Conservation (phyloP, 306 rosid species). For the Malus asiatica region DNA sequence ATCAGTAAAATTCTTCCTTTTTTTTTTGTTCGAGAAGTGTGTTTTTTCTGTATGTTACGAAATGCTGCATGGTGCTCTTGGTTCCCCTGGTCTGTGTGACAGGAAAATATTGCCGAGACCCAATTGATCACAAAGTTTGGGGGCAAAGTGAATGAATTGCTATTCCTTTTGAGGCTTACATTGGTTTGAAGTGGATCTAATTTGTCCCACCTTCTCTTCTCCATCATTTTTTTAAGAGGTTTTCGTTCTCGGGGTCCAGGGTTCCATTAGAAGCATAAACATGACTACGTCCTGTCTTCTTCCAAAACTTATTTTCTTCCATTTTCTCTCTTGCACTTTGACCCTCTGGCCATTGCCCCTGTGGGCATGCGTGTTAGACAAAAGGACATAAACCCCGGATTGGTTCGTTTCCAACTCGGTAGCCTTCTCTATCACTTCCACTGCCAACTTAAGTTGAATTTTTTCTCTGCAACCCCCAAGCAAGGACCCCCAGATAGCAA, state of each 20-base stretch:
- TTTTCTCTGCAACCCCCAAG: conserved; percentile 21
- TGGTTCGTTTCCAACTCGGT: conserved; percentile 7
- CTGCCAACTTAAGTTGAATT: conserved; percentile 11
- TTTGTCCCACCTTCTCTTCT: background rate
- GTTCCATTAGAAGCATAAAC: background rate
- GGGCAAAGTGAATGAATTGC: background rate
- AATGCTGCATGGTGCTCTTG: background rate
- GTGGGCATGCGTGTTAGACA: conserved; percentile 22
- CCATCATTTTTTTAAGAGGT: background rate
- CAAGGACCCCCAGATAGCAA: conserved; percentile 25
- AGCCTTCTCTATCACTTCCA: conserved; percentile 12
- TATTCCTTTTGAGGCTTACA: background rate
- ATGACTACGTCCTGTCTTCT: conserved; percentile 14
- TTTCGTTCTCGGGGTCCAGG: background rate
- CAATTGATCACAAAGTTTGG: background rate
- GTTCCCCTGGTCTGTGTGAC: background rate
- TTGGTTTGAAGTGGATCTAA: background rate
- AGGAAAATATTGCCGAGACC: background rate
- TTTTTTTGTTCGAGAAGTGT: background rate
- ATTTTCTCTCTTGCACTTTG: conserved; percentile 9
- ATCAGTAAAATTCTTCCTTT: background rate
- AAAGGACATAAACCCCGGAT: conserved; percentile 16
- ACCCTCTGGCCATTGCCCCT: conserved; percentile 23
- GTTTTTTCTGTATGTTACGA: background rate
- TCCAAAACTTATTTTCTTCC: conserved; percentile 16